Base-by-base conservation (phyloP, 805 yeast species). In the Candida sanyiensis region DNA sequence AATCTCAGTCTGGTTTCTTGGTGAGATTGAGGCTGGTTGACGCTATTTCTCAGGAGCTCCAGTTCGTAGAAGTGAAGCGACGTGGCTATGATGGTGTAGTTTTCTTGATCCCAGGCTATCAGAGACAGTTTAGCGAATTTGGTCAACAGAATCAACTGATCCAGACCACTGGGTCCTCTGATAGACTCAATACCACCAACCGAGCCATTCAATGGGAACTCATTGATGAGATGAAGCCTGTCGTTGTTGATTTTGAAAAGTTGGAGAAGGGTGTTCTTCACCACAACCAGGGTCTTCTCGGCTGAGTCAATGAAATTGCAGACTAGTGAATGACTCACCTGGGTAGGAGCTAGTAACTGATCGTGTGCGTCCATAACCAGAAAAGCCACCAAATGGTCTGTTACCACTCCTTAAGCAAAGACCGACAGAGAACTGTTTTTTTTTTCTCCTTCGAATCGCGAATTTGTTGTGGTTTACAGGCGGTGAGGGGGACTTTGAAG, bases 21-120 rank as follows among this genome's bases (percentile, higher is more conserved):
- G 18, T 31, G 28, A 4, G 29, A 42, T 6, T 37, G 35, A 21
- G 59, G 49, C 17, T 60, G 60, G 38, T 70, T 76, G 34, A 70
- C 63, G 2, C 78, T 69, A 9, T 69, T 51, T 24, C 69, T 65
- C 29, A 70, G 71, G 36, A 87, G 65, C 19, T 75, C 75, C 31
- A 76, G 73, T 50, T 90, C 97, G 58, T 89, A 93, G 56, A 74
- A 87, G 62, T 93, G 98, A 37, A 93, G 64, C 36, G 95, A 83
- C 1, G 77, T 70, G 0, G 96, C 85, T 19, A 72, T 66, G n/a
- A 90, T 66, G 1, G 72, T 51, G 46, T 75, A 67, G n/a, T 50
- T 55, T 4, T 52, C 58, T 4, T 60, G 57, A 51, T 87, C 81
- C 85, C 95, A 93, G 39, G 70, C 69, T 21, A 90, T 60, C 13